Evolutionary conservation across 768 basidiomycete genomes (phyloP).

Genomic region (Rhizopogon vesiculosus): DNA sequence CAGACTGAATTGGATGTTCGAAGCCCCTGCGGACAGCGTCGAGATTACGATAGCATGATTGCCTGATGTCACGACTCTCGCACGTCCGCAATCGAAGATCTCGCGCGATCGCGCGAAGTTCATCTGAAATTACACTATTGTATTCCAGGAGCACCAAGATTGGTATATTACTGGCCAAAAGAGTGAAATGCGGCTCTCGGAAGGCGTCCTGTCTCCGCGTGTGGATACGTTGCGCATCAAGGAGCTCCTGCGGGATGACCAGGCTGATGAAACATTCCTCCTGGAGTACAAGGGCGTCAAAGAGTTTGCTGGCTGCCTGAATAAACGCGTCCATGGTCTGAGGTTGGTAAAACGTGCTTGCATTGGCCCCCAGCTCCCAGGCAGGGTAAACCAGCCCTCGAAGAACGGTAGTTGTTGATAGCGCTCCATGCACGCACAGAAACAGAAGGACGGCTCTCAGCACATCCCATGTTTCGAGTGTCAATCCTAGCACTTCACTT

Average conservation of each 20-base stretch:
- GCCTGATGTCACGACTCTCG: slow-evolving; percentile 62
- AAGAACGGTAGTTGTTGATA: slow-evolving; percentile 69
- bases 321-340: slow-evolving; percentile 48
- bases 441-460: slow-evolving; percentile 58
- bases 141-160: slow-evolving; percentile 68
- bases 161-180: slow-evolving; percentile 61
- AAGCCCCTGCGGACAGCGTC: slow-evolving; percentile 67
- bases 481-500: slow-evolving; percentile 56
- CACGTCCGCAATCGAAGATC: slow-evolving; percentile 57
- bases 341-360: slow-evolving; percentile 31
- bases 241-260: slow-evolving; percentile 42
- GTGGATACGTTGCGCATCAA: slow-evolving; percentile 64
- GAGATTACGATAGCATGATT: slow-evolving; percentile 71
- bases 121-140: slow-evolving; percentile 45
- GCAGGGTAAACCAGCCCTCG: slow-evolving; percentile 74
- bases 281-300: slow-evolving; percentile 52
- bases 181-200: slow-evolving; percentile 57
- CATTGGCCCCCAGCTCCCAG: slow-evolving; percentile 56
- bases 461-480: slow-evolving; percentile 61
- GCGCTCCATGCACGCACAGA: slow-evolving; percentile 60
- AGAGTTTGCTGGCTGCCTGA: slow-evolving; percentile 58
- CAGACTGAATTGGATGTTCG: slow-evolving; percentile 52
- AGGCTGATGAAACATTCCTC: slow-evolving; percentile 40
- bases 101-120: slow-evolving; percentile 43
- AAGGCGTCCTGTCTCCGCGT: slow-evolving; percentile 69